Percentiles rank a stretch among this genome's conserved stretches.
Evolutionary conservation across 495 filamentous ascomycete species (phyloP).

Genomic region (Venustampulla echinocandica): DNA sequence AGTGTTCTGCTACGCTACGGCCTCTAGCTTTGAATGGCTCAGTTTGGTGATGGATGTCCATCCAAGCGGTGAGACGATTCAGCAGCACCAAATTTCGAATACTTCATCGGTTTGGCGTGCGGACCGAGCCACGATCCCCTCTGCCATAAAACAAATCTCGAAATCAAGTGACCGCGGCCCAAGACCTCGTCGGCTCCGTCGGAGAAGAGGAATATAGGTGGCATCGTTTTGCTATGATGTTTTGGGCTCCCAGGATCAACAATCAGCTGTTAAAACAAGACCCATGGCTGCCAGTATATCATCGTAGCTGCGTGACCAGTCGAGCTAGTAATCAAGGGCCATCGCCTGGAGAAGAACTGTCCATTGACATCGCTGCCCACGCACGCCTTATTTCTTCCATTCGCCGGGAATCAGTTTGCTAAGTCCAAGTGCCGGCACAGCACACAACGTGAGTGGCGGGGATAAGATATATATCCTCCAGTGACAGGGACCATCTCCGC

Average conservation of each 20-base stretch:
- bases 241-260: background rate
- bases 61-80: slow-evolving; percentile 4
- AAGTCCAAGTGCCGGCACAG: background rate
- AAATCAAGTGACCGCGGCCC: background rate
- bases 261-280: background rate
- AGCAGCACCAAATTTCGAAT: background rate
- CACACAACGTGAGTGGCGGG: background rate
- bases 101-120: background rate
- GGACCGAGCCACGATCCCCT: background rate
- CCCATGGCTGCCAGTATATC: background rate
- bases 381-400: background rate
- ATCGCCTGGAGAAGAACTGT: background rate
- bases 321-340: too few species aligned
- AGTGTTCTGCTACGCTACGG: too few species aligned
- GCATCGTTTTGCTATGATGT: background rate
- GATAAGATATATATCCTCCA: too few species aligned
- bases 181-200: background rate
- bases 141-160: background rate
- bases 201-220: background rate
- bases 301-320: background rate
- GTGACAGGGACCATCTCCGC: background rate
- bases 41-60: too few species aligned
- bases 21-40: too few species aligned
- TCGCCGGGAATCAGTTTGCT: slow-evolving; percentile 1
- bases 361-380: slow-evolving; percentile 3